Conservation (phyloP, 306 rosid species). For the Abrus precatorius region DNA sequence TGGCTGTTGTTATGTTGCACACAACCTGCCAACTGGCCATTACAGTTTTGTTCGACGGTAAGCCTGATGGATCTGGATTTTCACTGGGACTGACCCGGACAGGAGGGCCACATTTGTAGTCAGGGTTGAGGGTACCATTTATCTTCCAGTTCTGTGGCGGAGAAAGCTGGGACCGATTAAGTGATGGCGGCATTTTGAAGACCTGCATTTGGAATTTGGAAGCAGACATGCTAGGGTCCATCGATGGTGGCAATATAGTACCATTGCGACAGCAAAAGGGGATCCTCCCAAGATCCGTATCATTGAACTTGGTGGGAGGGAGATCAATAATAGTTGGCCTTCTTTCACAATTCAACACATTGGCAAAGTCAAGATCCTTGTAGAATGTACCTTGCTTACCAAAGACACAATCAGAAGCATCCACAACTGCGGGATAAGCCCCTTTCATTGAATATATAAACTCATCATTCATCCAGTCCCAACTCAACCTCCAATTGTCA, state of each 20-base stretch:
- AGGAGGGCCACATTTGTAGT: constrained; percentile 87
- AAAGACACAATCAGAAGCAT: constrained; percentile 81
- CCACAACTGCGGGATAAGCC: constrained; percentile 85
- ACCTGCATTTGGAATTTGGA: constrained; percentile 90
- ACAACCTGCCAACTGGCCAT: constrained; percentile 98
- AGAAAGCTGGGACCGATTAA: constrained; percentile 72
- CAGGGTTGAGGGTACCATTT: constrained; percentile 81
- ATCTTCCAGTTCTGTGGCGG: constrained; percentile 93
- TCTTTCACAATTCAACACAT: constrained; percentile 77
- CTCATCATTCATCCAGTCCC: constrained; percentile 96
- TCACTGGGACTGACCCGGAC: constrained; percentile 78
- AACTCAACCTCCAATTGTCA: constrained; percentile 89
- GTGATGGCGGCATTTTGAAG: constrained; percentile 86
- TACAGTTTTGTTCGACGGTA: constrained; percentile 71
- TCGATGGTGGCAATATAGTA: constrained; percentile 81
- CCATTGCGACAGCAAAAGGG: constrained; percentile 97
- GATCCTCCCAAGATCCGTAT: constrained; percentile 67
- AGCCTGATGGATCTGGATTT: constrained; percentile 70
- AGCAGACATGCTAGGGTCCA: constrained; percentile 82
- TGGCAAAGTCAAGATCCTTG: constrained; percentile 65
- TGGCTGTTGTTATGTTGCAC: constrained; percentile 81
- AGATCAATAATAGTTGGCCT: constrained; percentile 90
- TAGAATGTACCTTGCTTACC: constrained; percentile 73
- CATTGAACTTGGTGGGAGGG: constrained; percentile 82
- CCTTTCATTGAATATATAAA: constrained; percentile 86